Percentiles rank a stretch among this genome's conserved stretches.
phyloP scores from a whole-genome alignment of 2,329 filamentous ascomycete species.

The Davidsoniella neocaledoniae region DNA sequence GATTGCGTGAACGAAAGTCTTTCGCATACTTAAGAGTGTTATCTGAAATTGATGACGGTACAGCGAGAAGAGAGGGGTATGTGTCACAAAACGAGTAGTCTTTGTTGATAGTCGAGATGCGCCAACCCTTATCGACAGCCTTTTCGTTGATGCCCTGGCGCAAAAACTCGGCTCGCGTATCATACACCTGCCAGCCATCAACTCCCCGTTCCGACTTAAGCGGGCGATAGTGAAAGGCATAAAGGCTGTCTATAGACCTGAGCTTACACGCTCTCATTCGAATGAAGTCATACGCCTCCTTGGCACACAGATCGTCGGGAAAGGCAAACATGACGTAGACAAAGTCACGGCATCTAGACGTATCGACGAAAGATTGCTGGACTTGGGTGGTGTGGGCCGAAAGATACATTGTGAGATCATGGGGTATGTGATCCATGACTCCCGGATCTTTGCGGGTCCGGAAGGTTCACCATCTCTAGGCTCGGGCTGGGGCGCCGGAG shows the following conservation, averaged over 20 bases:
- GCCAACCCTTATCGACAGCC: slow-evolving; percentile 64
- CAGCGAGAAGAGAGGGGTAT: slow-evolving; percentile 70
- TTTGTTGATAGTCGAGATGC: slow-evolving; percentile 74
- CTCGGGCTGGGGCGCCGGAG: slow-evolving; percentile 22
- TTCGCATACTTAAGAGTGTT: slow-evolving; percentile 89
- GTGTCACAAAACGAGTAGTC: slow-evolving; percentile 87
- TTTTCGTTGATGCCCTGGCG: slow-evolving; percentile 78
- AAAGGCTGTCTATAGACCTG: slow-evolving; percentile 70
- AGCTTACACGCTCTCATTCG: slow-evolving; percentile 65
- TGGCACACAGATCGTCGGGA: slow-evolving; percentile 51
- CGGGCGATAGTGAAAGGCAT: slow-evolving; percentile 75
- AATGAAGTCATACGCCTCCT: slow-evolving; percentile 78
- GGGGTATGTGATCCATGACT: slow-evolving; percentile 89
- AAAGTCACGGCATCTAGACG: slow-evolving; percentile 83
- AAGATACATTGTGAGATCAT: slow-evolving; percentile 72
- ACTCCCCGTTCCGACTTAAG: slow-evolving; percentile 55
- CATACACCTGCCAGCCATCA: slow-evolving; percentile 72
- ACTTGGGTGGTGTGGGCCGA: slow-evolving; percentile 52
- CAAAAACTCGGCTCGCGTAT: slow-evolving; percentile 69
- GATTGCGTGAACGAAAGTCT: slow-evolving; percentile 70
- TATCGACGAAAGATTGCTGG: slow-evolving; percentile 62
- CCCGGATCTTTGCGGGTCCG: slow-evolving; percentile 27
- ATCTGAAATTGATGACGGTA: slow-evolving; percentile 85
- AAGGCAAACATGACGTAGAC: slow-evolving; percentile 89
- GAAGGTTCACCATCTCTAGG: slow-evolving; percentile 13